Percentiles rank a stretch among this genome's conserved stretches.
phyloP scores from a whole-genome alignment of 2,329 filamentous ascomycete genomes.

The Fusarium circinatum region DNA sequence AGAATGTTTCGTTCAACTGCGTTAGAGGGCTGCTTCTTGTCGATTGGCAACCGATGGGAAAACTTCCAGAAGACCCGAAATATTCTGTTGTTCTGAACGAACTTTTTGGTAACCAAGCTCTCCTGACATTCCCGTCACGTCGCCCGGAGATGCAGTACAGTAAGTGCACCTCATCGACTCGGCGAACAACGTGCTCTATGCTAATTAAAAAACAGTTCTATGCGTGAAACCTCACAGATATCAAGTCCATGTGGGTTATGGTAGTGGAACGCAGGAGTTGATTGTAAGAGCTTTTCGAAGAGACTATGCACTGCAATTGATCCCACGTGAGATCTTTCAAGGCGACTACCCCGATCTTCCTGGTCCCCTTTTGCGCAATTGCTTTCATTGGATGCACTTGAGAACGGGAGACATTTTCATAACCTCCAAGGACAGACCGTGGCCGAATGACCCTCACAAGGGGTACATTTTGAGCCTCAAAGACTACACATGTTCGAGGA shows the following conservation, averaged over 20 bases:
- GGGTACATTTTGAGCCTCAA: slow-evolving; percentile 28
- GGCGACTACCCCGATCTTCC: slow-evolving; percentile 58
- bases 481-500: slow-evolving; percentile 19
- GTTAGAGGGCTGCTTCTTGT: slow-evolving; percentile 47
- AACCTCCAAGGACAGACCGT: slow-evolving; percentile 26
- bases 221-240: slow-evolving; percentile 46
- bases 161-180: neutral
- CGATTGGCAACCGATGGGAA: slow-evolving; percentile 49
- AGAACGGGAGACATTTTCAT: slow-evolving; percentile 33
- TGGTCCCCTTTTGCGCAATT: slow-evolving; percentile 57
- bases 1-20: slow-evolving; percentile 48
- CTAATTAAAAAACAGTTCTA: neutral
- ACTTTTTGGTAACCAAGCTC: slow-evolving; percentile 64
- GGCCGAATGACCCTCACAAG: slow-evolving; percentile 20
- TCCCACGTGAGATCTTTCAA: slow-evolving; percentile 30
- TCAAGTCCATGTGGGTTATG: slow-evolving; percentile 62
- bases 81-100: slow-evolving; percentile 52
- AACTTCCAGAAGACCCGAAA: slow-evolving; percentile 62
- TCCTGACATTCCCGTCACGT: slow-evolving; percentile 62
- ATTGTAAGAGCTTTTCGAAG: slow-evolving; percentile 43
- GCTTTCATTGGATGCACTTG: slow-evolving; percentile 65
- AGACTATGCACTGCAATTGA: slow-evolving; percentile 35
- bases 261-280: slow-evolving; percentile 28
- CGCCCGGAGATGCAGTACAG: slow-evolving; percentile 64
- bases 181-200: neutral